These are phyloP conservation scores for Magnolia officinalis DNA, from an alignment of 164 flowering plant genomes.

Conservation along the genomic window DNA sequence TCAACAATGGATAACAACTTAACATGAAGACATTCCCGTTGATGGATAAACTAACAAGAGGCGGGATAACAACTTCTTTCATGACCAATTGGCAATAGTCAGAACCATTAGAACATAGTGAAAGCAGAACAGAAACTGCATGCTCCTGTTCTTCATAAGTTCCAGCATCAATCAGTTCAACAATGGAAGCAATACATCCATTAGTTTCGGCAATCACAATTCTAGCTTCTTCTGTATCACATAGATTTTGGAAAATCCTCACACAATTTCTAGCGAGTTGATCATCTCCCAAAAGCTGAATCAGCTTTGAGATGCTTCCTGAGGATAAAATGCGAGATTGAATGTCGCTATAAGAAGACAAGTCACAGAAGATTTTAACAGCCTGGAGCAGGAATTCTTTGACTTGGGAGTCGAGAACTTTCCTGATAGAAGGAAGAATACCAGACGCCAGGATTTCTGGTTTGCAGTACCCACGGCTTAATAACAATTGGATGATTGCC, in stretches of 20 bases:
- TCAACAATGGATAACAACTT: too few species aligned
- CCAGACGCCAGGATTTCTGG: constrained; percentile 42
- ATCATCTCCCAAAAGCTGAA: constrained; percentile 38
- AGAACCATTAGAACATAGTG: constrained; percentile 54
- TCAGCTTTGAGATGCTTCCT: constrained; percentile 44
- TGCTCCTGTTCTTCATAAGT: constrained; percentile 61
- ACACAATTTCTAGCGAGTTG: constrained; percentile 37
- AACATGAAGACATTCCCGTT: constrained; percentile 66
- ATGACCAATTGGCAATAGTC: constrained; percentile 55
- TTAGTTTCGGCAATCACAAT: constrained; percentile 44
- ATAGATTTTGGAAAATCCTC: constrained; percentile 45
- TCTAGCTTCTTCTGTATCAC: constrained; percentile 45
- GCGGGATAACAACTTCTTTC: constrained; percentile 62
- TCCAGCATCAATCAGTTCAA: constrained; percentile 51
- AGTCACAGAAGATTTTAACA: constrained; percentile 37
- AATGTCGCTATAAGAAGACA: constrained; percentile 37
- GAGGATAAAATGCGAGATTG: constrained; percentile 27
- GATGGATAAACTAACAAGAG: constrained; percentile 40
- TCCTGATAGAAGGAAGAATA: constrained; percentile 39
- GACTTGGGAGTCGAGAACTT: constrained; percentile 33
- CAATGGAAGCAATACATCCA: constrained; percentile 60
- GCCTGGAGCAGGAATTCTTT: constrained; percentile 35
- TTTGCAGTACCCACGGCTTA: constrained; percentile 28
- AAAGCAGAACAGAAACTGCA: constrained; percentile 54
- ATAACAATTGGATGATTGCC: constrained; percentile 43